Conservation (phyloP, 192 early-diverging fungal genomes). For the Phycomyces nitens region DNA sequence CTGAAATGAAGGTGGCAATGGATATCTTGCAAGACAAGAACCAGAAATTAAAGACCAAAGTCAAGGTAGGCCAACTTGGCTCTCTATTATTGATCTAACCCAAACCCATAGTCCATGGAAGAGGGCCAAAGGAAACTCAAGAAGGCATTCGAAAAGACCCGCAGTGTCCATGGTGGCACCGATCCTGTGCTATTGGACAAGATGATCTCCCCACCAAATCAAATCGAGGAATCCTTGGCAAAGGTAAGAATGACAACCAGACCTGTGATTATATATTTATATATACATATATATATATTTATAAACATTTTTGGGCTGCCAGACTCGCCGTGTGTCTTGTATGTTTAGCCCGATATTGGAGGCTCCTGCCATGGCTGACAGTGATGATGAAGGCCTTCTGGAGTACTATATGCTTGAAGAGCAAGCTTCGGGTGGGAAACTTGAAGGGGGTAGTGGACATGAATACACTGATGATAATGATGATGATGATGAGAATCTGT, state of each 20-base stretch:
- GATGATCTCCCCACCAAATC: not conserved
- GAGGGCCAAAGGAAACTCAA: conserved; percentile 13
- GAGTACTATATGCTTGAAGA: not conserved
- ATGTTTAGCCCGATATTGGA: conserved; percentile 5
- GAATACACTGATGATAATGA: too few relatives aligned
- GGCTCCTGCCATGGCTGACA: not conserved
- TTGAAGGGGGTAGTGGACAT: too few relatives aligned
- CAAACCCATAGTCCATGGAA: conserved; percentile 13
- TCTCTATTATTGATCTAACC: not conserved
- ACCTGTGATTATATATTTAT: not conserved
- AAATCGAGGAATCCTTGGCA: not conserved
- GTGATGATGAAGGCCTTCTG: not conserved
- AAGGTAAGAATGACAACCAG: not conserved
- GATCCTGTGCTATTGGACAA: not conserved
- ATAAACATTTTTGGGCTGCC: too few relatives aligned
- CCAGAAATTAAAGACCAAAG: conserved; percentile 11
- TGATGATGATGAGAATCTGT: not conserved
- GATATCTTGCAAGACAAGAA: conserved; percentile 22
- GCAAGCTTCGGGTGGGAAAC: not conserved
- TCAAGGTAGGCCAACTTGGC: conserved; percentile 13
- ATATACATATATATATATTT: not conserved
- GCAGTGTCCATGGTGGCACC: not conserved
- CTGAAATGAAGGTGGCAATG: conserved; percentile 21
- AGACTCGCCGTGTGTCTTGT: not conserved
- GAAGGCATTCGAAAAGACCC: conserved; percentile 24